Percentiles rank a stretch among this genome's conserved stretches.
Evolutionary conservation across 2,329 filamentous ascomycete genomes (phyloP).

Genomic region (Fusarium camptoceras): DNA sequence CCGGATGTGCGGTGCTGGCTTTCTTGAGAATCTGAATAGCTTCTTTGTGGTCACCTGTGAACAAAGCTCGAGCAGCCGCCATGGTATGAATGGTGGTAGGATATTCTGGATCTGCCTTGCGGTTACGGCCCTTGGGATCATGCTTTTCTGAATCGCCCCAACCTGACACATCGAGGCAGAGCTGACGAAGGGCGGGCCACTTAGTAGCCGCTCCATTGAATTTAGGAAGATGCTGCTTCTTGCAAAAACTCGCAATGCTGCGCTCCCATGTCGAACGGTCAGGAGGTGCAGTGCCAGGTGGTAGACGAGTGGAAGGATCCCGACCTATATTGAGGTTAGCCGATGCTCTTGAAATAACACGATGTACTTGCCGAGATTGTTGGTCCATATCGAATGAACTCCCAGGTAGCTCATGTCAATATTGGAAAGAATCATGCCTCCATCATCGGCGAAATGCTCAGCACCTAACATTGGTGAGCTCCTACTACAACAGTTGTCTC

Average conservation of each 20-base stretch:
- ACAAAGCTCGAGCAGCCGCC: conserved; percentile 80
- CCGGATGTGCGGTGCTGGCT: conserved; percentile 70
- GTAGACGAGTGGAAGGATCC: conserved; percentile 61
- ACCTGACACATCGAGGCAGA: conserved; percentile 80
- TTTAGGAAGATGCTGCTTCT: conserved; percentile 68
- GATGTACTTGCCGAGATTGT: conserved; percentile 68
- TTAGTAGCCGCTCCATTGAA: conserved; percentile 73
- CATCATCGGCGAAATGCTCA: conserved; percentile 71
- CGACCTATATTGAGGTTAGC: conserved; percentile 55
- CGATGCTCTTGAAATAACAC: background rate
- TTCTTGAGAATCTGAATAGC: conserved; percentile 77
- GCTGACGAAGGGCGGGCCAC: conserved; percentile 76
- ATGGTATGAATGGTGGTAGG: conserved; percentile 74
- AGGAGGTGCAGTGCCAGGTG: conserved; percentile 58
- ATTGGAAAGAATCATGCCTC: conserved; percentile 75
- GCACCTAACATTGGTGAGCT: conserved; percentile 60
- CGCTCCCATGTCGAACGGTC: conserved; percentile 69
- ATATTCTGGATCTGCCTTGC: conserved; percentile 58
- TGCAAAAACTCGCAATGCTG: conserved; percentile 72
- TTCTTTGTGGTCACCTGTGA: conserved; percentile 75
- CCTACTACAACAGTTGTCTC: background rate
- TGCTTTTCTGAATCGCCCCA: conserved; percentile 71
- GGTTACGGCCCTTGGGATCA: conserved; percentile 58
- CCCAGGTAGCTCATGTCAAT: conserved; percentile 83
- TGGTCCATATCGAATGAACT: conserved; percentile 77